Conservation (phyloP, 1,139 yeast species). For the Suhomyces anneliseae region DNA sequence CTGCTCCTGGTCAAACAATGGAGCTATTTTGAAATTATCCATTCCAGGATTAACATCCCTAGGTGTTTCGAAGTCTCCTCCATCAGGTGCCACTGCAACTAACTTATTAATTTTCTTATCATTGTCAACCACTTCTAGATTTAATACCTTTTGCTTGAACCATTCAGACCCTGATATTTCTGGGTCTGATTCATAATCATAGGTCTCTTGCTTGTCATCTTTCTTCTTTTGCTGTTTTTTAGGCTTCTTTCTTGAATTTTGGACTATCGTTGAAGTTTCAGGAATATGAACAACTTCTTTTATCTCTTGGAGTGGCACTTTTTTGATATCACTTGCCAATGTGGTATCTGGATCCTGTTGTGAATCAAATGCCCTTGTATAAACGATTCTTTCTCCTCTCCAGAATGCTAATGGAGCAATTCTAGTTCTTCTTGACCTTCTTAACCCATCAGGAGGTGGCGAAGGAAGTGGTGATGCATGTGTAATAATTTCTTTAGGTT, state of each 20-base stretch:
- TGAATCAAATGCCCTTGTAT: slow-evolving; percentile 49
- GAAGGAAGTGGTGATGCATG: slow-evolving; percentile 39
- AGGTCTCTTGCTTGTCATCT: slow-evolving; percentile 12
- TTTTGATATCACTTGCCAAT: slow-evolving; percentile 33
- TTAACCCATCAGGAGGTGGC: slow-evolving; percentile 47
- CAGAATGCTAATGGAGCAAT: slow-evolving; percentile 80
- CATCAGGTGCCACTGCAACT: slow-evolving; percentile 69
- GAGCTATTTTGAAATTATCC: slow-evolving; percentile 63
- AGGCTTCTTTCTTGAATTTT: slow-evolving; percentile 11
- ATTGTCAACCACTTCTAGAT: slow-evolving; percentile 54
- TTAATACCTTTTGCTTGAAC: slow-evolving; percentile 49
- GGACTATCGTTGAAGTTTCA: slow-evolving; percentile 17
- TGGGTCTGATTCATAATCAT: slow-evolving; percentile 43
- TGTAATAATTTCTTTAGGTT: background rate
- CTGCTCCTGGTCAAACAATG: slow-evolving; percentile 65
- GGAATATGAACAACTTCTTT: slow-evolving; percentile 57
- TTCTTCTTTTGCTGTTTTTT: slow-evolving; percentile 16
- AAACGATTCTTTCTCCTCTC: slow-evolving; percentile 78
- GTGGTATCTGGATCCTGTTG: slow-evolving; percentile 40
- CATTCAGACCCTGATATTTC: slow-evolving; percentile 55
- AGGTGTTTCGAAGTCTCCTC: slow-evolving; percentile 48
- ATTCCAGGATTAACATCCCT: slow-evolving; percentile 34
- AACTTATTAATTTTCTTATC: slow-evolving; percentile 45
- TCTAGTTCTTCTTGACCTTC: slow-evolving; percentile 61
- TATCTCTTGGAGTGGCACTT: slow-evolving; percentile 57